Evolutionary conservation across 2,329 filamentous ascomycete genomes (phyloP).

Genomic region (Myriosclerotinia curreyana): DNA sequence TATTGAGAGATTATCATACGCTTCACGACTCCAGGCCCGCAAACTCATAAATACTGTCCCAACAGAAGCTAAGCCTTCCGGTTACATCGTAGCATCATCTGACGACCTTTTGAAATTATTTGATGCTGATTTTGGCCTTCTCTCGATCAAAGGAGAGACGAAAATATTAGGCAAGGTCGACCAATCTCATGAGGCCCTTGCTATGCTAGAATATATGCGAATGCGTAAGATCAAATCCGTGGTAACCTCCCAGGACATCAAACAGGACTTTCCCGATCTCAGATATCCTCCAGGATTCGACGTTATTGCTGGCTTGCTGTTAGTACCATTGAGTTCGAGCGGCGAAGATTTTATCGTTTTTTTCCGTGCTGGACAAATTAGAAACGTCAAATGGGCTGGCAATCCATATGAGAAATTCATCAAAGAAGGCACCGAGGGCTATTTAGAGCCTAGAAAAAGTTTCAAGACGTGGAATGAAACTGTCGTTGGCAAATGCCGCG

Average conservation of each 20-base stretch:
- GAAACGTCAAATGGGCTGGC: slow-evolving; percentile 75
- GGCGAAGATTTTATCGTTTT: slow-evolving; percentile 88
- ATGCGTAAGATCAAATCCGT: slow-evolving; percentile 73
- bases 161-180: slow-evolving; percentile 76
- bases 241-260: slow-evolving; percentile 72
- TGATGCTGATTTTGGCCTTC: slow-evolving; percentile 79
- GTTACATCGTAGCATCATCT: slow-evolving; percentile 86
- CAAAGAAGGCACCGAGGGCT: slow-evolving; percentile 68
- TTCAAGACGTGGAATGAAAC: slow-evolving; percentile 82
- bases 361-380: slow-evolving; percentile 73
- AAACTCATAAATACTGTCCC: slow-evolving; percentile 86
- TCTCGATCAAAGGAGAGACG: slow-evolving; percentile 84
- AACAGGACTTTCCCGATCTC: slow-evolving; percentile 75
- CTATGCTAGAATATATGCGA: slow-evolving; percentile 79
- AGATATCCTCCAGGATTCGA: slow-evolving; percentile 76
- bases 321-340: slow-evolving; percentile 73
- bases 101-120: slow-evolving; percentile 82
- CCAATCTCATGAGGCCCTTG: slow-evolving; percentile 77
- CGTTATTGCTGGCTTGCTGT: slow-evolving; percentile 71
- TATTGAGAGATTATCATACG: slow-evolving; percentile 83
- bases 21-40: slow-evolving; percentile 76
- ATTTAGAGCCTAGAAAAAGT: slow-evolving; percentile 73
- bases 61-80: slow-evolving; percentile 76
- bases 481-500: slow-evolving; percentile 70
- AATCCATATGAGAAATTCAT: slow-evolving; percentile 81